phyloP scores from a whole-genome alignment of 2,329 filamentous ascomycete species.

The Paraphaeosphaeria minitans region DNA sequence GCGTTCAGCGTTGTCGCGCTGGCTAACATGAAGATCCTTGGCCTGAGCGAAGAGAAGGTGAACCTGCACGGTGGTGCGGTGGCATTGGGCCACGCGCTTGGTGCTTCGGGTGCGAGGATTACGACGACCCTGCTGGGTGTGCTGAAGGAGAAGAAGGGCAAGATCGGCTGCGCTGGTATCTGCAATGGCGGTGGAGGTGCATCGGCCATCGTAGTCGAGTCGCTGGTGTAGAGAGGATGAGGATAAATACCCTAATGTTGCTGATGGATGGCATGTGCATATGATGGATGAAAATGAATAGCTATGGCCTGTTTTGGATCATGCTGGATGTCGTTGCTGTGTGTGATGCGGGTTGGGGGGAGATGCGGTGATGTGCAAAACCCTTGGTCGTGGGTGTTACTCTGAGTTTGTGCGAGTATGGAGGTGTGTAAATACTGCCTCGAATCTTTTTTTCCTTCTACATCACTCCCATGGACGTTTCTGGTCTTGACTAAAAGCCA shows the following conservation, averaged over 20 bases:
- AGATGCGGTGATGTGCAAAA: no score
- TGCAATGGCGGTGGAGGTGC: constrained; percentile 98
- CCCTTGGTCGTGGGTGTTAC: no score
- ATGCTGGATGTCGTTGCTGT: neutral
- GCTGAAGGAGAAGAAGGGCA: constrained; percentile 86
- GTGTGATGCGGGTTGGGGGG: neutral
- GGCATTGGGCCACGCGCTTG: constrained; percentile 92
- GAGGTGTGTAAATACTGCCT: no score
- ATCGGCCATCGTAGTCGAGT: constrained; percentile 89
- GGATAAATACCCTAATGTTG: constrained; percentile 10
- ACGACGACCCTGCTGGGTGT: constrained; percentile 88
- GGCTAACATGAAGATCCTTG: constrained; percentile 92
- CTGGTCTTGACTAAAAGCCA: neutral
- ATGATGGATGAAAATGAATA: constrained; percentile 1
- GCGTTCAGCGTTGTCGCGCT: constrained; percentile 96
- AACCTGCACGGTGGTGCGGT: constrained; percentile 96
- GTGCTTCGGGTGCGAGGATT: constrained; percentile 92
- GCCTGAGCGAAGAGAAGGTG: constrained; percentile 80
- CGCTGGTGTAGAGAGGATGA: constrained; percentile 36
- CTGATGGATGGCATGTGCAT: neutral
- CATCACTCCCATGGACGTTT: neutral
- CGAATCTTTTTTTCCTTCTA: no score
- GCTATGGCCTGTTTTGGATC: neutral
- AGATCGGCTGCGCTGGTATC: constrained; percentile 92
- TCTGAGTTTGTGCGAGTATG: no score